phyloP scores from a whole-genome alignment of 2,329 filamentous ascomycete species.

The Scedosporium minutisporum region DNA sequence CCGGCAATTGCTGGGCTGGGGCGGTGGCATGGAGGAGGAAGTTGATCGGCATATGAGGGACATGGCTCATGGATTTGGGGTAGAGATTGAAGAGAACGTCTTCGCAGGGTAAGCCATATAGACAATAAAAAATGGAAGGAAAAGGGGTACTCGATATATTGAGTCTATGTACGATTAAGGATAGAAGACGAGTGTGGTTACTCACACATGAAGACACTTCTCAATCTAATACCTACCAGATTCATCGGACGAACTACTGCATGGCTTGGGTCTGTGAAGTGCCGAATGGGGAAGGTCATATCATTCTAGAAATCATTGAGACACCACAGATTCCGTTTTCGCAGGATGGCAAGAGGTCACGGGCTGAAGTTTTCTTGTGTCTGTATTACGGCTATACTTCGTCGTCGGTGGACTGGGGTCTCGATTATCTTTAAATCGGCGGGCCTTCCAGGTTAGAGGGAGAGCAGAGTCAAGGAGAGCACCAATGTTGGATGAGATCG shows the following conservation, averaged over 20 bases:
- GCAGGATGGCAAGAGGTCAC: not conserved
- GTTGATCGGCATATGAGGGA: conserved; percentile 79
- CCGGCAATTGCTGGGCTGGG: conserved; percentile 64
- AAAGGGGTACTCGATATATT: not conserved
- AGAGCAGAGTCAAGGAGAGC: too few relatives aligned
- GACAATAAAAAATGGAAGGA: not conserved
- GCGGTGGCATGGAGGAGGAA: conserved; percentile 87
- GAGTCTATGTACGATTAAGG: not conserved
- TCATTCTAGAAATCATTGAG: not conserved
- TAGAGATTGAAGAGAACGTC: conserved; percentile 79
- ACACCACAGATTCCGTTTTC: not conserved
- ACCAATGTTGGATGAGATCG: too few relatives aligned
- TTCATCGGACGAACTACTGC: not conserved
- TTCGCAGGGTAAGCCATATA: conserved; percentile 61
- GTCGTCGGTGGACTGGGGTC: too few relatives aligned
- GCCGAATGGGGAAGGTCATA: not conserved
- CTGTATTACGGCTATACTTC: too few relatives aligned
- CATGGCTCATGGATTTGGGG: conserved; percentile 83
- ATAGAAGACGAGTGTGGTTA: not conserved
- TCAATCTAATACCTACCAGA: not conserved
- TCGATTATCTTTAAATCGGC: too few relatives aligned
- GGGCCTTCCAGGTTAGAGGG: too few relatives aligned
- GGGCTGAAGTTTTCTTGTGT: not conserved
- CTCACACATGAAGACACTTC: not conserved
- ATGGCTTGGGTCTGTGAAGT: not conserved